Base-by-base conservation (phyloP, 2,329 filamentous ascomycete genomes). In the Nemania serpens region DNA sequence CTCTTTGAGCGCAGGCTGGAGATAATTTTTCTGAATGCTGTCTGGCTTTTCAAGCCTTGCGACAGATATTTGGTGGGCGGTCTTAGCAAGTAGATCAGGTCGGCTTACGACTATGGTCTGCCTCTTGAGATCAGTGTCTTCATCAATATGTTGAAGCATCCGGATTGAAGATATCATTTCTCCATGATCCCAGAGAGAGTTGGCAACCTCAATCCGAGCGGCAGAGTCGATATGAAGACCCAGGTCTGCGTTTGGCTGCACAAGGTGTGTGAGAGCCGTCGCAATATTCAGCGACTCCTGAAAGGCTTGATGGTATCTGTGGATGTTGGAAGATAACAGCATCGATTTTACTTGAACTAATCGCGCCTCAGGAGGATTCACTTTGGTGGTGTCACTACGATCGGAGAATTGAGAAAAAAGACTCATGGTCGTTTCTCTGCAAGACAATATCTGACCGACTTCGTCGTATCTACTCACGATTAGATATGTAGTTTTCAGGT, bases 111-210 rank as follows among this genome's bases (percentile, higher is more conserved):
- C 77, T 46, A 96, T 86, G 0, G 85, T 85, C 73, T 96, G 91
- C 59, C 84, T 86, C 56, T 85, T 85, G 2, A 91, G 75, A 29
- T 86, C 82, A 41, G 82, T 80, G 53, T 85, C 81, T 45, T 81
- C 79, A 56, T 90, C 84, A 11, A 97, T 82, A 45, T 86, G 84
- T 70, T 94, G 90, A 18, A 98, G 84, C 83, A 98, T 93, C 39
- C 88, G 85, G 61, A 99, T 97, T 0, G 95, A 97, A 0, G 91
- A 87, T 18, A 89, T 86, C 79, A 91, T 91, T 75, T 99, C 94
- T 12, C 93, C 93, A 72, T 97, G 90, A 64, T 96, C 92, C 94
- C 95, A 99, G 1, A 99, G 79, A 6, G 96, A 92, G 70, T 90
- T 92, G 11, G 96, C 93, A 7, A 91, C 86, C 74, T 98, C 95